phyloP scores from a whole-genome alignment of 148 eudicot species.

The Arctostaphylos glauca region DNA sequence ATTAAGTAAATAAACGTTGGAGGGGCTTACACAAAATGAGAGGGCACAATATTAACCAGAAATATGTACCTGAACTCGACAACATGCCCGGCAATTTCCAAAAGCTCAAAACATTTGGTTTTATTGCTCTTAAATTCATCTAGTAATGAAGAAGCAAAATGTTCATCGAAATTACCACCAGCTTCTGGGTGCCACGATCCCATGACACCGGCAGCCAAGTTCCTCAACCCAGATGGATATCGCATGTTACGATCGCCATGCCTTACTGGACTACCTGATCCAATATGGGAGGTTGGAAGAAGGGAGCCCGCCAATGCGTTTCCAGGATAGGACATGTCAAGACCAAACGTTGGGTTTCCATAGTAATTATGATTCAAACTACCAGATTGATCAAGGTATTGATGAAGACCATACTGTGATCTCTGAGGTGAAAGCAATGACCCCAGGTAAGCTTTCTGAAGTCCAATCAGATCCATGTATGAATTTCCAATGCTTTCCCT shows the following conservation, averaged over 20 bases:
- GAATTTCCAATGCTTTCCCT: conserved; percentile 46
- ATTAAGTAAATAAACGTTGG: neutral
- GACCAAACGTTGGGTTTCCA: conserved; percentile 55
- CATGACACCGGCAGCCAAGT: conserved; percentile 57
- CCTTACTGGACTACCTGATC: conserved; percentile 63
- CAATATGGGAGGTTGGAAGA: conserved; percentile 66
- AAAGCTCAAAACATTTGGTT: conserved; percentile 75
- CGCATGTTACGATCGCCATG: conserved; percentile 65
- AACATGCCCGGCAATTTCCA: conserved; percentile 75
- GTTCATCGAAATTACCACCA: conserved; percentile 55
- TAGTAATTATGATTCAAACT: conserved; percentile 62
- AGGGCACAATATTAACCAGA: conserved; percentile 9
- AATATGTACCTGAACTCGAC: conserved; percentile 68
- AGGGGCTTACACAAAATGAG: neutral
- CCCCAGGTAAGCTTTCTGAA: conserved; percentile 78
- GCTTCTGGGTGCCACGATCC: conserved; percentile 76
- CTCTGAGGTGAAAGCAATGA: conserved; percentile 63
- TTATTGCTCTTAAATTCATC: conserved; percentile 85
- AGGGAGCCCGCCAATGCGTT: conserved; percentile 51
- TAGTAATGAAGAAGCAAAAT: conserved; percentile 63
- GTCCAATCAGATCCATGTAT: conserved; percentile 56
- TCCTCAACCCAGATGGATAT: conserved; percentile 58
- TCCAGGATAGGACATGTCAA: conserved; percentile 67
- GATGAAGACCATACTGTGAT: conserved; percentile 53
- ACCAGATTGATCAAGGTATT: conserved; percentile 48